These are phyloP conservation scores for Cystoderma amianthinum DNA, from an alignment of 768 basidiomycete genomes.

Conservation along the genomic window DNA sequence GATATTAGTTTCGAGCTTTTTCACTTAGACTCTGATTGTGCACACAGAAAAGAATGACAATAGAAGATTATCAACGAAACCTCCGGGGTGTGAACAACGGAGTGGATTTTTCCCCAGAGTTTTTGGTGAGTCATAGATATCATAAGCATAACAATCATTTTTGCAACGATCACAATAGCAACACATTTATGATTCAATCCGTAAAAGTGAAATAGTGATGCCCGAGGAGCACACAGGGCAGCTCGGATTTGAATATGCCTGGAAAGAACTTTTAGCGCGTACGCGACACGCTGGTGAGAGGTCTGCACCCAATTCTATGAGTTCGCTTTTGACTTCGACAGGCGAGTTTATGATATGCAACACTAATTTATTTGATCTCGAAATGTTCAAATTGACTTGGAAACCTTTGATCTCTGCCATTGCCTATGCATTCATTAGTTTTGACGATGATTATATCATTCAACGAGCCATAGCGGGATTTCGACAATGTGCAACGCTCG, in stretches of 20 bases:
- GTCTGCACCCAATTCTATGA: constrained; percentile 1
- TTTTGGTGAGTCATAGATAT: constrained; percentile 50
- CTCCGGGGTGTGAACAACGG: constrained; percentile 89
- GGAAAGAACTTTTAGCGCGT: constrained; percentile 89
- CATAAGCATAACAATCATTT: no score
- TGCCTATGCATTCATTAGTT: constrained; percentile 91
- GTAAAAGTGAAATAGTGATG: constrained; percentile 92
- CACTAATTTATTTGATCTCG: constrained; percentile 72
- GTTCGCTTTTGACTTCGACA: constrained; percentile 14
- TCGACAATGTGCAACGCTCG: constrained; percentile 91
- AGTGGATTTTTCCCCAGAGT: constrained; percentile 77
- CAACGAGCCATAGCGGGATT: constrained; percentile 95
- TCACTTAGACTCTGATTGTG: not conserved
- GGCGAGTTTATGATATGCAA: constrained; percentile 74
- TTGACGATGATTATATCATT: constrained; percentile 95
- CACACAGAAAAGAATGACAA: constrained; percentile 86
- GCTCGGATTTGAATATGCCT: constrained; percentile 96
- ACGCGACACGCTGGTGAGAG: constrained; percentile 70
- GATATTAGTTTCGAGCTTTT: not conserved
- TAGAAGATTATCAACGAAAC: constrained; percentile 92
- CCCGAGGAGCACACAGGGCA: constrained; percentile 97
- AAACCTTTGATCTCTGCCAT: constrained; percentile 90
- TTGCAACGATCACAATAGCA: constrained; percentile 41
- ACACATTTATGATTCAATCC: constrained; percentile 90
- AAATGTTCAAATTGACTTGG: constrained; percentile 95